Evolutionary conservation across 208 protist genomes (phyloP), one percentile per base, ranked within the genome.

Genomic region (Herpetomonas tarakana): DNA sequence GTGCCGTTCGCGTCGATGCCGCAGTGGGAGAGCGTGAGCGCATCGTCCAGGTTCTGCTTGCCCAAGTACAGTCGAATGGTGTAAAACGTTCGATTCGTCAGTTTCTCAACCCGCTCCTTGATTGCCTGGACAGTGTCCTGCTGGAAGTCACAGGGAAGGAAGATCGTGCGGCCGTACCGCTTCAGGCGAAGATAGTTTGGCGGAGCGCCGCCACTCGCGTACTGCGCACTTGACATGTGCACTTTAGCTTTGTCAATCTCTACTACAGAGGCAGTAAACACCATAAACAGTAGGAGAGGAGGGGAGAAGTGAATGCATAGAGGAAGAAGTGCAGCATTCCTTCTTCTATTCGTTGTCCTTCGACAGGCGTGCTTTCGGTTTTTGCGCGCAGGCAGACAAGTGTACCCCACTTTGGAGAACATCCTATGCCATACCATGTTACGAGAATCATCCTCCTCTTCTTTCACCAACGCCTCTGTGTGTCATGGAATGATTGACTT

Each of bases 91-190:
- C 80, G 75, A 19, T 83, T 79, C 11, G 82, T 92, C 28, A 96
- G 69, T 65, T 92, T 93, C 58, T 92, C 90, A 25, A 92, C 67
- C 3, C 90, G 76, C 70, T 96, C 90, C 65, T 96, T 96, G 30
- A 96, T 91, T 3, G 80, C 80, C 71, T 93, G 90, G 62, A 96
- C 86, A 1, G 90, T 93, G 67, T 96, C 90, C 49, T 88, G 85
- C 58, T 92, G 81, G 28, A 96, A 85, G 62, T 96, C 90, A 58
- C 90, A 96, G 73, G 92, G 86, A 31, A 96, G 58, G 64, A 96
- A 96, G 29, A 96, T 85, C 14, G 84, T 92, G 18, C 79, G 67
- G n/a, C 85, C 76, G 62, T 90, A 75, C 3, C 86, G 83, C 68
- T 77, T 83, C 24, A 95, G 70, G 1, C 86, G 80, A 30, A 95